A percentile compares a stretch with the other conserved stretches of the same genome.
These are phyloP conservation scores for Hymenoscyphus scutula DNA, from an alignment of 2,329 filamentous ascomycete species.

Conservation along the genomic window DNA sequence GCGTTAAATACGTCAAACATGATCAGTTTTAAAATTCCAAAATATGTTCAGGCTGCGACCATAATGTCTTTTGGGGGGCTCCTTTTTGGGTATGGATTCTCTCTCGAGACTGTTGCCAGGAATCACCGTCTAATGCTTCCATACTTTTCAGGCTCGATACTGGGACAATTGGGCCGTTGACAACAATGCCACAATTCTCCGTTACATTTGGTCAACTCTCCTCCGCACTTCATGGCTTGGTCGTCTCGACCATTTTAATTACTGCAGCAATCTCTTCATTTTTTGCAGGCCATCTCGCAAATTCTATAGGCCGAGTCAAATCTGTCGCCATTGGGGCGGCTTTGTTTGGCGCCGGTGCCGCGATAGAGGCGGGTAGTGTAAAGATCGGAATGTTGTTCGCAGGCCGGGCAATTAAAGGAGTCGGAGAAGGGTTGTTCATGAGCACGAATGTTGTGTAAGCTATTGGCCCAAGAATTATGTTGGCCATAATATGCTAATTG, in stretches of 20 bases:
- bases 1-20: background rate
- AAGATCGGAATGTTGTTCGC: slow-evolving; percentile 51
- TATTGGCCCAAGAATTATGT: background rate
- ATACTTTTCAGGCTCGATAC: slow-evolving; percentile 42
- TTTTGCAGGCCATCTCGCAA: slow-evolving; percentile 54
- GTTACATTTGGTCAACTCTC: slow-evolving; percentile 48
- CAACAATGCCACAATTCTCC: slow-evolving; percentile 47
- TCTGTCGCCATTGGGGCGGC: slow-evolving; percentile 49
- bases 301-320: slow-evolving; percentile 48
- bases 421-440: slow-evolving; percentile 58
- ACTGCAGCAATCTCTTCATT: slow-evolving; percentile 56
- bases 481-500: background rate
- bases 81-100: slow-evolving; percentile 30
- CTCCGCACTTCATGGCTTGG: slow-evolving; percentile 53
- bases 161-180: slow-evolving; percentile 51
- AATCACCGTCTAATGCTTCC: background rate
- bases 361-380: slow-evolving; percentile 49
- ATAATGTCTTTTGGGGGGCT: slow-evolving; percentile 30
- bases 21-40: slow-evolving; percentile 15
- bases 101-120: background rate
- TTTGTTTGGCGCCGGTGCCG: slow-evolving; percentile 52
- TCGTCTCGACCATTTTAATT: slow-evolving; percentile 58
- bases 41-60: slow-evolving; percentile 32
- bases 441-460: slow-evolving; percentile 52
- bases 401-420: slow-evolving; percentile 54